Percentiles rank a stretch among this genome's conserved stretches.
Evolutionary conservation across 1,284 basidiomycete species (phyloP).

Genomic region (Apiotrichum siamense): DNA sequence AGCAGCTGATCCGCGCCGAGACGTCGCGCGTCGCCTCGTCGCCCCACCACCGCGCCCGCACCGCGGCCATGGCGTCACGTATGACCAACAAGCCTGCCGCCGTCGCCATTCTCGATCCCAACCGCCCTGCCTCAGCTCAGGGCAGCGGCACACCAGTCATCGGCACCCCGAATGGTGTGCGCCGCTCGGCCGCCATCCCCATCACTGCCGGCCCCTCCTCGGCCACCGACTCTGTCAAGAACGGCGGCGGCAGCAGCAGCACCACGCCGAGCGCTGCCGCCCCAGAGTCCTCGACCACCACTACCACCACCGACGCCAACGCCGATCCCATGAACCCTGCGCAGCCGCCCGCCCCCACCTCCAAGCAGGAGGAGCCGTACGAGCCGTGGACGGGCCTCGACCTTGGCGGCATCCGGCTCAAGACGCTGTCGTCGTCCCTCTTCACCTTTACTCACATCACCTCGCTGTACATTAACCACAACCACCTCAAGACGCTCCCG

Average conservation of each 20-base stretch:
- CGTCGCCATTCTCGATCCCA: slow-evolving; percentile 49
- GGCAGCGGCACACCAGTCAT: slow-evolving; percentile 8
- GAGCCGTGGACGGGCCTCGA: slow-evolving; percentile 82
- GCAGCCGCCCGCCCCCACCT: slow-evolving; percentile 27
- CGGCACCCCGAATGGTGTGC: slow-evolving; percentile 43
- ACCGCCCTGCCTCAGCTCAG: slow-evolving; percentile 14
- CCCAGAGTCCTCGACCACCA: background rate
- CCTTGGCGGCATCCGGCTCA: slow-evolving; percentile 91
- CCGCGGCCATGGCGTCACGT: slow-evolving; percentile 54
- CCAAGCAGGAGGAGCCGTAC: slow-evolving; percentile 34
- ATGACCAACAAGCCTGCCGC: slow-evolving; percentile 50
- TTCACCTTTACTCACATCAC: slow-evolving; percentile 92
- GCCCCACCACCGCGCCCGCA: slow-evolving; percentile 55
- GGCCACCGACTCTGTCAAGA: slow-evolving; percentile 4
- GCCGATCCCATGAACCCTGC: slow-evolving; percentile 35
- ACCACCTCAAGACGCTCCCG: slow-evolving; percentile 73
- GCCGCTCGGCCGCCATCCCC: slow-evolving; percentile 22
- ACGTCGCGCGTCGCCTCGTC: slow-evolving; percentile 52
- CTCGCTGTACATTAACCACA: slow-evolving; percentile 96
- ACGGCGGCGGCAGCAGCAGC: slow-evolving; percentile 8
- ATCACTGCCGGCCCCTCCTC: slow-evolving; percentile 10
- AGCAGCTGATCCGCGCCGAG: slow-evolving; percentile 44
- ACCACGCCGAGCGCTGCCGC: slow-evolving; percentile 7
- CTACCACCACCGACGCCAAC: slow-evolving; percentile 4
- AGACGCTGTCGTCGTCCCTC: slow-evolving; percentile 75